Evolutionary conservation across 2,329 filamentous ascomycete species (phyloP).

Genomic region (Colletotrichum salicis): DNA sequence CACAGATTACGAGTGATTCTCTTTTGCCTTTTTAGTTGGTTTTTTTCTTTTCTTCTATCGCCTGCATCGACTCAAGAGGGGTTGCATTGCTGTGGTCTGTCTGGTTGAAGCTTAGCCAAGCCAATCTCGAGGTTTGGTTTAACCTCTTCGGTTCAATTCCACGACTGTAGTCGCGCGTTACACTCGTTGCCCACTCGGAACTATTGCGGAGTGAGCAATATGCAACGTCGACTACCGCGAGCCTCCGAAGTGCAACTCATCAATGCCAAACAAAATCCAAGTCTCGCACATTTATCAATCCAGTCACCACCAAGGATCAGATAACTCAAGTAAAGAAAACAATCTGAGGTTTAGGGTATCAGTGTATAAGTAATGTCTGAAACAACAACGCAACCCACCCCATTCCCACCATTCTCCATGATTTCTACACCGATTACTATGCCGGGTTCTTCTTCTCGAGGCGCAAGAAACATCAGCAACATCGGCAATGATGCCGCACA

Average conservation of each 20-base stretch:
- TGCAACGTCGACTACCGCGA: too few relatives aligned
- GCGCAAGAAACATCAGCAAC: neutral
- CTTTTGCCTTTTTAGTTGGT: neutral
- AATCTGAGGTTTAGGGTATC: conserved; percentile 8
- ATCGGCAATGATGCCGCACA: neutral
- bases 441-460: neutral
- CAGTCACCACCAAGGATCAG: too few relatives aligned
- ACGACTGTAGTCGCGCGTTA: too few relatives aligned
- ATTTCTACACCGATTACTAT: neutral
- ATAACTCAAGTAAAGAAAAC: neutral
- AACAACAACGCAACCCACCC: neutral
- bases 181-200: too few relatives aligned
- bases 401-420: neutral
- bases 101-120: too few relatives aligned
- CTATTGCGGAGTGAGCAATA: too few relatives aligned
- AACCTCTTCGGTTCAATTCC: too few relatives aligned
- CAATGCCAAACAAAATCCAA: neutral
- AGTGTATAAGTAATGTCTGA: conserved; percentile 1
- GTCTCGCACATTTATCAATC: neutral
- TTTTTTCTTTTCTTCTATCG: too few relatives aligned
- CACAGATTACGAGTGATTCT: neutral
- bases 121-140: too few relatives aligned
- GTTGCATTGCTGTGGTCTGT: too few relatives aligned
- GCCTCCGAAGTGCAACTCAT: too few relatives aligned
- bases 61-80: too few relatives aligned